These are phyloP conservation scores for Lactifluus piperatus DNA, from an alignment of 768 basidiomycete species.

Conservation along the genomic window DNA sequence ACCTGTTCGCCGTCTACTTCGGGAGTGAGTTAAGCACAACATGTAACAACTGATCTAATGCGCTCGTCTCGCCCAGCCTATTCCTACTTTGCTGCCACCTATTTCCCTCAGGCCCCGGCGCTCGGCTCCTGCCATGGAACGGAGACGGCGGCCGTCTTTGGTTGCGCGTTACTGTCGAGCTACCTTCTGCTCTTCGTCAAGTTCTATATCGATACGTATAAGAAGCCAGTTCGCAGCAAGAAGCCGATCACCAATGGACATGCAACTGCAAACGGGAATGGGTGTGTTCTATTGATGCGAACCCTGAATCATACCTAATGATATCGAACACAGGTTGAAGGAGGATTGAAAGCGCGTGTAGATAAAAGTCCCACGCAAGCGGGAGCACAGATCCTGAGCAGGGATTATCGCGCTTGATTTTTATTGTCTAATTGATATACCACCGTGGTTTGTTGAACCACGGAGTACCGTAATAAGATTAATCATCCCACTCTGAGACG, in stretches of 20 bases:
- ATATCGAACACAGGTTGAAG: conserved; percentile 6
- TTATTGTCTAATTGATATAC: conserved; percentile 18
- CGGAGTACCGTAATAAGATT: conserved; percentile 6
- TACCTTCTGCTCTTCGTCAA: conserved; percentile 96
- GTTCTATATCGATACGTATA: conserved; percentile 83
- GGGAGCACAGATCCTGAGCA: neutral
- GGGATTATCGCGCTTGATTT: conserved; percentile 7
- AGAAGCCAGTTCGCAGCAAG: conserved; percentile 43
- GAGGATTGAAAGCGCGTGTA: conserved; percentile 11
- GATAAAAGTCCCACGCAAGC: neutral
- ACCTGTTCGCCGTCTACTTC: conserved; percentile 86
- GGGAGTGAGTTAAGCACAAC: conserved; percentile 58
- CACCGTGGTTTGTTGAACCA: conserved; percentile 10
- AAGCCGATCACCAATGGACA: conserved; percentile 34
- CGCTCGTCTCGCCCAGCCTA: conserved; percentile 41
- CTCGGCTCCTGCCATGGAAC: conserved; percentile 82
- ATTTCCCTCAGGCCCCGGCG: conserved; percentile 50
- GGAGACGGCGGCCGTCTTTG: conserved; percentile 80
- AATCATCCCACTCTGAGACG: conserved; percentile 4
- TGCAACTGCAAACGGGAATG: conserved; percentile 35
- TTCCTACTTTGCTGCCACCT: conserved; percentile 65
- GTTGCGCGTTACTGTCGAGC: conserved; percentile 78
- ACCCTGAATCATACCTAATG: neutral
- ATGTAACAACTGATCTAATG: neutral
- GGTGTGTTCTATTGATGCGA: conserved; percentile 20